These are phyloP conservation scores for Lactarius vividus DNA, from an alignment of 768 basidiomycete species.

Conservation along the genomic window DNA sequence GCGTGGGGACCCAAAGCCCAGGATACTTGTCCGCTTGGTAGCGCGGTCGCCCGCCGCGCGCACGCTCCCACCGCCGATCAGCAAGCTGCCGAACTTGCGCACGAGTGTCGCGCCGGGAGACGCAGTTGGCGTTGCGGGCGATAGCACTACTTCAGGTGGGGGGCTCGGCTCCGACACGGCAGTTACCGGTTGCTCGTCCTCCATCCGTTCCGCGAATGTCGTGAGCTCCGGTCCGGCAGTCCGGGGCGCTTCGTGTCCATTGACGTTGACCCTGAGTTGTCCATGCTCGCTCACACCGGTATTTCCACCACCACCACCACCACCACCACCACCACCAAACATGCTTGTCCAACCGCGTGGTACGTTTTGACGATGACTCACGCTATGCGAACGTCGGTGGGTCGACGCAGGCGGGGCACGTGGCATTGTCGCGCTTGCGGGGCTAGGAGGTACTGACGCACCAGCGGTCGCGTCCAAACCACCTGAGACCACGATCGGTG, in stretches of 20 bases:
- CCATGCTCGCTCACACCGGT: slow-evolving; percentile 28
- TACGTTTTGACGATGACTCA: slow-evolving; percentile 66
- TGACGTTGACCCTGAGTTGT: slow-evolving; percentile 18
- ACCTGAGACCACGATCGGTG: slow-evolving; percentile 3
- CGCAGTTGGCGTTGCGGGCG: slow-evolving; percentile 14
- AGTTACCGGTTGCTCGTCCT: slow-evolving; percentile 35
- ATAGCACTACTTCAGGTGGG: slow-evolving; percentile 23
- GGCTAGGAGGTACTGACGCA: slow-evolving; percentile 23
- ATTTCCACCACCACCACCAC: slow-evolving; percentile 7
- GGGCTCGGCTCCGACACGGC: slow-evolving; percentile 31
- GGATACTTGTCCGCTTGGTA: slow-evolving; percentile 24
- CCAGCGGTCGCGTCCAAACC: neutral
- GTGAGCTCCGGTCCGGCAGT: slow-evolving; percentile 66
- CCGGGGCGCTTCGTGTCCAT: slow-evolving; percentile 42
- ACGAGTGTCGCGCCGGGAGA: slow-evolving; percentile 27
- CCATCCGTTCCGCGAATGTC: slow-evolving; percentile 47
- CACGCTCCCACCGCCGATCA: slow-evolving; percentile 22
- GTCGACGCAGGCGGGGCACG: slow-evolving; percentile 75
- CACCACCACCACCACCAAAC: slow-evolving; percentile 43
- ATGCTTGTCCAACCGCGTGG: slow-evolving; percentile 58
- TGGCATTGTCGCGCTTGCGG: slow-evolving; percentile 44
- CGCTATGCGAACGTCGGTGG: slow-evolving; percentile 79
- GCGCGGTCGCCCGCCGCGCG: slow-evolving; percentile 26
- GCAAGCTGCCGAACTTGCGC: slow-evolving; percentile 30
- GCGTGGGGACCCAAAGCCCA: slow-evolving; percentile 23